A percentile compares a stretch with the other conserved stretches of the same genome.
These are phyloP conservation scores for Fusarium mangiferae DNA, from an alignment of 2,329 filamentous ascomycete genomes.

Conservation along the genomic window DNA sequence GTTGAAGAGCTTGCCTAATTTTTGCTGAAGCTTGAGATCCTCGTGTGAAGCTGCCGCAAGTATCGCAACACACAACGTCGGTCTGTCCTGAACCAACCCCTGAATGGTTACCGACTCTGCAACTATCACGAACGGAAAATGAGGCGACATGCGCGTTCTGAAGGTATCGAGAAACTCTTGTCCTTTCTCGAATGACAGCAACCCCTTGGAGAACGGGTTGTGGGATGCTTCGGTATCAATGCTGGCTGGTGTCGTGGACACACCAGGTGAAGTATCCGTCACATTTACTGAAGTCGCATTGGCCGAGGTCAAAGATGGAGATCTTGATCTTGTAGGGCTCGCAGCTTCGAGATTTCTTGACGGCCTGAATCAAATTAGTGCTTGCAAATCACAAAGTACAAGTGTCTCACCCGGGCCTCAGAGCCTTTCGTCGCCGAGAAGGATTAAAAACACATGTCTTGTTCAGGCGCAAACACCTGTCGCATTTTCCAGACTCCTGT, in stretches of 20 bases:
- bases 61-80: conserved; percentile 44
- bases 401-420: conserved; percentile 27
- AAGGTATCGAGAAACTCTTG: conserved; percentile 43
- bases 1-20: conserved; percentile 43
- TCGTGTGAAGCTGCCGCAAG: conserved; percentile 41
- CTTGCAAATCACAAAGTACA: not conserved
- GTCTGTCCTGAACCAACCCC: conserved; percentile 36
- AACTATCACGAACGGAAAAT: conserved; percentile 47
- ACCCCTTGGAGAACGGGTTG: conserved; percentile 38
- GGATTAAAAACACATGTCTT: conserved; percentile 48
- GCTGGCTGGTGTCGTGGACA: conserved; percentile 9
- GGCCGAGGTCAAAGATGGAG: conserved; percentile 25
- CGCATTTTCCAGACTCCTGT: conserved; percentile 48
- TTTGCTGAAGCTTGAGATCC: conserved; percentile 39
- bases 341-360: conserved; percentile 22
- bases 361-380: conserved; percentile 1
- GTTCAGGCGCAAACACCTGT: conserved; percentile 47
- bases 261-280: not conserved
- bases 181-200: conserved; percentile 38
- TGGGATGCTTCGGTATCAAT: conserved; percentile 31
- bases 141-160: conserved; percentile 38
- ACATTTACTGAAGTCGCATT: conserved; percentile 12
- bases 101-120: conserved; percentile 26
- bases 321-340: conserved; percentile 21
- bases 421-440: conserved; percentile 42